Percentiles rank a stretch among this genome's conserved stretches.
phyloP scores from a whole-genome alignment of 108 stramenopile species.

The Tribonema minus region DNA sequence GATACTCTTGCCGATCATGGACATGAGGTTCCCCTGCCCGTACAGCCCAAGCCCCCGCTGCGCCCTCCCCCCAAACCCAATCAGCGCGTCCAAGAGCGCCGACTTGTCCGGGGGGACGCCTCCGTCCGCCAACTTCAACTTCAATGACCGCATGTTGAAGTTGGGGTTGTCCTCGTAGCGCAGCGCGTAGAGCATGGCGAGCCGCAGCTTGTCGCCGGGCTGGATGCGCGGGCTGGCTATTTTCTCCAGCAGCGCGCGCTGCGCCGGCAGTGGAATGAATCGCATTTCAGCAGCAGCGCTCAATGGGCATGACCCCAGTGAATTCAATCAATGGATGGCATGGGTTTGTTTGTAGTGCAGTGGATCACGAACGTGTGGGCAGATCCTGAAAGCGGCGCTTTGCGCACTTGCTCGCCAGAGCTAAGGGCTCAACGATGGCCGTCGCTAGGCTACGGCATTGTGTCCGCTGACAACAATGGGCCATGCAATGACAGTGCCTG shows the following conservation, averaged over 20 bases:
- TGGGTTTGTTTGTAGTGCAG: no score
- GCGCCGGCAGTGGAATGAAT: no score
- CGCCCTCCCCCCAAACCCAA: slow-evolving; percentile 73
- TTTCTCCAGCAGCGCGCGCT: not conserved
- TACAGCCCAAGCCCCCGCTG: slow-evolving; percentile 66
- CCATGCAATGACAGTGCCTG: no score
- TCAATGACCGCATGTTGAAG: slow-evolving; percentile 54
- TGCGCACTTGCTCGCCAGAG: no score
- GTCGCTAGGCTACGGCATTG: no score
- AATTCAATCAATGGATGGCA: no score
- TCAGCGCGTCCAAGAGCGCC: slow-evolving; percentile 80
- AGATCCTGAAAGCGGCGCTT: no score
- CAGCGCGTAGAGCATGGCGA: slow-evolving; percentile 91
- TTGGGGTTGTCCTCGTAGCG: slow-evolving; percentile 83
- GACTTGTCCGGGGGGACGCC: slow-evolving; percentile 82
- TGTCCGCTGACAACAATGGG: no score
- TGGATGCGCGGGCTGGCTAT: slow-evolving; percentile 53
- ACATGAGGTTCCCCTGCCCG: slow-evolving; percentile 69
- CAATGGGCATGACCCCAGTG: no score
- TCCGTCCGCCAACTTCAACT: slow-evolving; percentile 70
- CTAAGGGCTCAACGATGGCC: no score
- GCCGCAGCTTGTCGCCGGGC: slow-evolving; percentile 88
- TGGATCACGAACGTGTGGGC: no score
- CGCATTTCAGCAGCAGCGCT: no score
- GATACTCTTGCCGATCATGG: slow-evolving; percentile 84